Base-by-base conservation (phyloP, 306 rosid species). In the Vachellia pachyceras region DNA sequence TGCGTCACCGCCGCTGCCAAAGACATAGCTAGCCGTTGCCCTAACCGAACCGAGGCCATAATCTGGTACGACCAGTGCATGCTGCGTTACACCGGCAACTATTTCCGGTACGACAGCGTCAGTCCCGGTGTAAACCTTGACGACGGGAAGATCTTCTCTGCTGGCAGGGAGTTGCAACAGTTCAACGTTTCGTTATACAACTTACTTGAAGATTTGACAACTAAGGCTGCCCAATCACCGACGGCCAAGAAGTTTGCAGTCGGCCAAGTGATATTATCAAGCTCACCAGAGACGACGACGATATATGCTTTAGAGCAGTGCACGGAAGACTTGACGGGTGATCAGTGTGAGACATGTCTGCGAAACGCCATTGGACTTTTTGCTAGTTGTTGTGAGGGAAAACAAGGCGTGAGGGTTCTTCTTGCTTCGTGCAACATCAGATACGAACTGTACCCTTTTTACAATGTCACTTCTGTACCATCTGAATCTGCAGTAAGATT, bases 381-480 rank as follows among this genome's bases (percentile, higher is more conserved):
- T 35, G 50, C 49, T 0, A 2, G 5, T 15, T 88, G 92, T 45
- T 88, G 92, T 47, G 39, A 18, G 1, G 92, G 88, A 11, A 76
- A 73, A 76, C 50, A 69, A 45, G 88, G 91, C 3, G 90, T 79
- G 0, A 70, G 69, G 12, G 80, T 69, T 41, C 64, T 84, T 60
- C 90, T 76, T 63, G 69, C 79, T 0, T 10, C 54, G 40, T 87
- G 88, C 58, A 76, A 76, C 73, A 57, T 84, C 49, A 84, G 90
- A 79, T 87, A 87, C 7, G 86, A 82, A 20, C 36, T 67, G 13
- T 76, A 8, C 10, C 82, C 10, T 10, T 87, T 87, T 84, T 87
- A 79, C 83, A 72, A 71, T 84, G 3, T 58, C n/a, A 71, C 20
- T 3, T 3, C 33, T 33, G 18, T 14, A 1, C 18, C 46, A 13